Evolutionary conservation across 352 stramenopile genomes (phyloP), one percentile per base, ranked within the genome.

Genomic region (Bremia lactucae): DNA sequence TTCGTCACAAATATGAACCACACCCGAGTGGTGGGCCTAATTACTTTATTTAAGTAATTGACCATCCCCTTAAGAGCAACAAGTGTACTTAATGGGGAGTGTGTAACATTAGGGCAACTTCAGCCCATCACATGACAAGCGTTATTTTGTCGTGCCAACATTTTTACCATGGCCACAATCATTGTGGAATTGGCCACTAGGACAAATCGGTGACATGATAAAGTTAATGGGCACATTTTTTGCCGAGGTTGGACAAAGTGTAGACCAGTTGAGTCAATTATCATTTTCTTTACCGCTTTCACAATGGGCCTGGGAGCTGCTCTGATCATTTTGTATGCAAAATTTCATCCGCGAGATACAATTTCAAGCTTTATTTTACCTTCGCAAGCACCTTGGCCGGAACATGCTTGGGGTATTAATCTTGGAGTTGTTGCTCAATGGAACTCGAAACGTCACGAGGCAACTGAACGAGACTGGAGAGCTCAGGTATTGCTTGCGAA

Each of bases 191-290:
- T 22, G 60, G 24, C 50, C 44, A 15, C 20, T 65, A 11, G 55
- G 55, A 11, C 24, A 61, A 34, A 58, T 65, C 33, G 8, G 57
- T 16, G 45, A 39, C 9, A 51, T 51, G 20, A 65, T 65, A 51
- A 41, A 51, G 47, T 44, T 19, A 1, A 47, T 20, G 0, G 55
- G 55, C 9, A 48, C 26, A 2, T 61, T 58, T 39, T 61, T 61
- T 23, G 29, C 36, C 10, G 40, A 58, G 6, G 21, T 35, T 15
- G 50, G 55, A 18, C 55, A 39, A 36, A 47, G 14, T 34, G 55
- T 51, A 2, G 35, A 20, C 11, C 31, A 28, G 3, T 40, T 65
- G 24, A 65, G 13, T n/a, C 31, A 51, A 15, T 6, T 65, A 4
- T 19, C 22, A 3, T 65, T 65, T 20, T 19, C 18, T 3, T 26